Conservation (phyloP, 2,329 filamentous ascomycete species). For the Fusarium dimerum region DNA sequence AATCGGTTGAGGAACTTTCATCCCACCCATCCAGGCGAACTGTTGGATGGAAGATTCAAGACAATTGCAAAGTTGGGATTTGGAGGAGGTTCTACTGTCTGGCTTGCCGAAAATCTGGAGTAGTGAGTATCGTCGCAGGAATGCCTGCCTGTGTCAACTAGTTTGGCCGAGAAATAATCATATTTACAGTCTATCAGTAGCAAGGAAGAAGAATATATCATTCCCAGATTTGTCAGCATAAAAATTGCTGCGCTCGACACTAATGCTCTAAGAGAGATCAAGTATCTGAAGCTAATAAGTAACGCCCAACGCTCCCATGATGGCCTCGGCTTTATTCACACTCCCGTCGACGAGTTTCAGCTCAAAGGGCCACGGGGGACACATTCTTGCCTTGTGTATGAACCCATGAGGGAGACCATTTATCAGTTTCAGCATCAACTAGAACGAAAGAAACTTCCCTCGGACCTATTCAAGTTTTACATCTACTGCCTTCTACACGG, state of each 20-base stretch:
- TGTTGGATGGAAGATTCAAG: slow-evolving; percentile 37
- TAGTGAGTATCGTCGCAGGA: slow-evolving; percentile 4
- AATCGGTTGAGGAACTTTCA: slow-evolving; percentile 15
- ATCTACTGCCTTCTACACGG: slow-evolving; percentile 18
- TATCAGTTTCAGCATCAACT: slow-evolving; percentile 14
- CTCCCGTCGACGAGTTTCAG: slow-evolving; percentile 15
- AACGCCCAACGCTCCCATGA: slow-evolving; percentile 16
- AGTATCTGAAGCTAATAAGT: slow-evolving; percentile 7
- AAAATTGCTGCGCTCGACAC: slow-evolving; percentile 20
- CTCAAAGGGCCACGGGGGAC: slow-evolving; percentile 12
- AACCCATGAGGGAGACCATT: slow-evolving; percentile 24
- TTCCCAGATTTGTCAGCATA: slow-evolving; percentile 13
- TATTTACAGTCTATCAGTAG: not conserved
- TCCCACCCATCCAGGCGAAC: slow-evolving; percentile 21
- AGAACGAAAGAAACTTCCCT: slow-evolving; percentile 9
- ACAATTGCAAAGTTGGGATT: slow-evolving; percentile 38
- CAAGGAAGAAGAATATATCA: not conserved
- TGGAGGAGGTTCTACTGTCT: slow-evolving; percentile 39
- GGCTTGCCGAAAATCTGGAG: slow-evolving; percentile 34
- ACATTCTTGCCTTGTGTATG: slow-evolving; percentile 24
- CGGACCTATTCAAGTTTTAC: slow-evolving; percentile 16
- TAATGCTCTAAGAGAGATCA: slow-evolving; percentile 12
- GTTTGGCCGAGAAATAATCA: not conserved
- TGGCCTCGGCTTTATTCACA: slow-evolving; percentile 9
- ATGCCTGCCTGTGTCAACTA: not conserved